phyloP scores from a whole-genome alignment of 176 grass and related monocot genomes.

The Pharus latifolius region DNA sequence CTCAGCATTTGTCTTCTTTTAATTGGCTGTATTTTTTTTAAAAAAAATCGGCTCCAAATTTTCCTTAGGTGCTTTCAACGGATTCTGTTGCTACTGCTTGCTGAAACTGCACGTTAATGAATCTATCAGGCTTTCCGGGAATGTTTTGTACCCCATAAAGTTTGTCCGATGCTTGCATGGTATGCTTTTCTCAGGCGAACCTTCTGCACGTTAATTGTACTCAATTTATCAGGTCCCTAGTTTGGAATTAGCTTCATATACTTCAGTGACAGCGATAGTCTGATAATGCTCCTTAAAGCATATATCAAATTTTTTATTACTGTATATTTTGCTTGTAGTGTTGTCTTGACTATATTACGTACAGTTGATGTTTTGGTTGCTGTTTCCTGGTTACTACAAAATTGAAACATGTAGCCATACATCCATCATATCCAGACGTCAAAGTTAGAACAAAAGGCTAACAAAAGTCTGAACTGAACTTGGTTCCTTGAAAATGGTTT shows the following conservation, averaged over 20 bases:
- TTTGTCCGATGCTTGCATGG: not conserved
- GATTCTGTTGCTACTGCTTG: slow-evolving; percentile 37
- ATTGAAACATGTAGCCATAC: not conserved
- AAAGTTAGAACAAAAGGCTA: too few relatives aligned
- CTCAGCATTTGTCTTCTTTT: not conserved
- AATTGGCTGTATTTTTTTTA: not conserved
- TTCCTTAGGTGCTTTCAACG: slow-evolving; percentile 2
- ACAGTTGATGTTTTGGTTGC: not conserved
- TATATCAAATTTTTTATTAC: too few relatives aligned
- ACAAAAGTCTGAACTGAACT: not conserved
- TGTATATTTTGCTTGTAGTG: not conserved
- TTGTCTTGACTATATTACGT: not conserved
- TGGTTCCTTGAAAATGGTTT: not conserved
- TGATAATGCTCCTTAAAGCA: too few relatives aligned
- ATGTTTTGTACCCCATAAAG: not conserved
- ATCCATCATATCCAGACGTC: not conserved
- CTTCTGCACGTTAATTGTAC: not conserved
- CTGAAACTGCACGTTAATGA: slow-evolving; percentile 21
- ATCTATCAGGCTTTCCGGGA: slow-evolving; percentile 3
- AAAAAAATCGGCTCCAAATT: not conserved
- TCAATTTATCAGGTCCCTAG: too few relatives aligned
- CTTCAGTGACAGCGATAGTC: not conserved
- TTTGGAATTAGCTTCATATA: not conserved
- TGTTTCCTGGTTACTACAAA: not conserved
- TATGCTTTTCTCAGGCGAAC: not conserved